A percentile compares a stretch with the other conserved stretches of the same genome.
Evolutionary conservation across 2,329 filamentous ascomycete genomes (phyloP).

Genomic region (Aureobasidium melanogenum): DNA sequence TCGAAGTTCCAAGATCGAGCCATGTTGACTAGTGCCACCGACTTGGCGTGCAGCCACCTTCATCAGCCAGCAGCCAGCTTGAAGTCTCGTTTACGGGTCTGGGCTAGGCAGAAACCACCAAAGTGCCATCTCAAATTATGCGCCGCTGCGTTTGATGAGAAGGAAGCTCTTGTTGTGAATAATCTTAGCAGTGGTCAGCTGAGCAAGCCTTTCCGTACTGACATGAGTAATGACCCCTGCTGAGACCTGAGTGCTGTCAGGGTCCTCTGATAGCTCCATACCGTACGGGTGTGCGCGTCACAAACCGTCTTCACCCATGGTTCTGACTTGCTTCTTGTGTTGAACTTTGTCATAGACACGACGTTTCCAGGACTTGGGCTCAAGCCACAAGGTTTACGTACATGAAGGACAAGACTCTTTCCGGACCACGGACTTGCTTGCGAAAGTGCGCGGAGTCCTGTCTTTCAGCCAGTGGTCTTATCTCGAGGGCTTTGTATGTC

Average conservation of each 20-base stretch:
- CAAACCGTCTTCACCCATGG: background rate
- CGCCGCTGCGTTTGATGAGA: background rate
- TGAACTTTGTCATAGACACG: background rate
- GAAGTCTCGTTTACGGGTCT: background rate
- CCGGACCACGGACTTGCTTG: background rate
- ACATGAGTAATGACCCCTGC: background rate
- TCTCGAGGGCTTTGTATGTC: background rate
- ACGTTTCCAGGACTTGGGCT: background rate
- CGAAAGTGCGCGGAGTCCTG: background rate
- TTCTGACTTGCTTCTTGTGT: background rate
- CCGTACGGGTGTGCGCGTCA: slow-evolving; percentile 1
- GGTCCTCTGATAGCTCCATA: background rate
- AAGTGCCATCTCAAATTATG: background rate
- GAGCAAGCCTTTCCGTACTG: background rate
- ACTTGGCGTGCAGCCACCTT: background rate
- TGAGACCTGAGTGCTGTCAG: background rate
- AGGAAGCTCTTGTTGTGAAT: background rate
- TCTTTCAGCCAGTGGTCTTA: background rate
- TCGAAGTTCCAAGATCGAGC: background rate
- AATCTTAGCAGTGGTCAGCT: slow-evolving; percentile 5
- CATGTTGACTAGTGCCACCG: background rate
- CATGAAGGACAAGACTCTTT: background rate
- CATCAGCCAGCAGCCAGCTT: background rate
- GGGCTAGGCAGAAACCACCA: background rate
- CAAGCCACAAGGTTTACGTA: background rate